Evolutionary conservation across 768 basidiomycete species (phyloP).

Genomic region (Leccinum uliginosum): DNA sequence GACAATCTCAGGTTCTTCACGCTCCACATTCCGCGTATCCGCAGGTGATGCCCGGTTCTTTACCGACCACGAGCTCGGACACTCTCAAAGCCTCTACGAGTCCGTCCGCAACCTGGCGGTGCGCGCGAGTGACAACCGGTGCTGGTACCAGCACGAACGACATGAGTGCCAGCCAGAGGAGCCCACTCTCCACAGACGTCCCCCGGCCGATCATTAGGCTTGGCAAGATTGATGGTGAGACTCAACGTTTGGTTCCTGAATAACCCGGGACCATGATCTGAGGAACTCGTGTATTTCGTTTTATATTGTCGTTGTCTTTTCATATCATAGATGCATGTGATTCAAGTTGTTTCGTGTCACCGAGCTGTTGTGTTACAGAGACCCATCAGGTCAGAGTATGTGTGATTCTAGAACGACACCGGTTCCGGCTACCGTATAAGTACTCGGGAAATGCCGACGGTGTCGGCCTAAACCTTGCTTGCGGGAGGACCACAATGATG

Average conservation of each 20-base stretch:
- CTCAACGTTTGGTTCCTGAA: background rate
- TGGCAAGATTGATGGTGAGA: background rate
- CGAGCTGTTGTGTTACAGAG: too few species aligned
- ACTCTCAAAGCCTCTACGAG: background rate
- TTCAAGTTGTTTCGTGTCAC: background rate
- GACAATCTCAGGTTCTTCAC: constrained; percentile 11
- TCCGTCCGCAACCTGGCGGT: background rate
- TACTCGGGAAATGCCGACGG: too few species aligned
- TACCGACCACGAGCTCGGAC: constrained; percentile 5
- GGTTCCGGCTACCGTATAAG: background rate
- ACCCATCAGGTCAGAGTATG: too few species aligned
- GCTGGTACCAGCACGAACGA: background rate
- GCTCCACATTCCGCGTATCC: constrained; percentile 26
- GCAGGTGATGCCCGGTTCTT: constrained; percentile 25
- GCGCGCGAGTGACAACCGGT: background rate
- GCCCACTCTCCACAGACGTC: constrained; percentile 2
- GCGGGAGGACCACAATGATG: too few species aligned
- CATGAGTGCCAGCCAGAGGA: background rate
- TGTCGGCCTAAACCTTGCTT: too few species aligned
- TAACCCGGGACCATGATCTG: background rate
- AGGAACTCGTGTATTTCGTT: background rate
- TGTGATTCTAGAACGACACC: background rate
- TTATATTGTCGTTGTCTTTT: background rate
- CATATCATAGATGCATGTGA: background rate
- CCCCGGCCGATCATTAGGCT: background rate